Conservation (phyloP, 2,329 filamentous ascomycete genomes). For the Aureobasidium sp. region DNA sequence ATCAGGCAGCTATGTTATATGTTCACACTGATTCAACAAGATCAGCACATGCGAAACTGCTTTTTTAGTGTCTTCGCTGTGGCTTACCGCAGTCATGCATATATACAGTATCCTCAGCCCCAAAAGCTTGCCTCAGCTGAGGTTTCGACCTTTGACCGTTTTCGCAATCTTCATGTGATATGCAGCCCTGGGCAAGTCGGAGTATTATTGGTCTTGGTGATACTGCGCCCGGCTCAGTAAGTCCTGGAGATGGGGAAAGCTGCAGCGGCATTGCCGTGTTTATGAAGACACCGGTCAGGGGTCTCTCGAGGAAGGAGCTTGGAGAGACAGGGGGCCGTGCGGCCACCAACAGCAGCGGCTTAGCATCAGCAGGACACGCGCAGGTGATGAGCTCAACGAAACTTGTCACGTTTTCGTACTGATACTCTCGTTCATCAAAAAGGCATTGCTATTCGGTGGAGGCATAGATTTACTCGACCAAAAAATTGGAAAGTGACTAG, state of each 20-base stretch:
- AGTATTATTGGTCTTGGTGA: neutral
- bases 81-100: conserved; percentile 18
- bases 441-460: neutral
- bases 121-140: conserved; percentile 12
- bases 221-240: neutral
- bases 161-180: conserved; percentile 5
- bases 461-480: neutral
- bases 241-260: conserved; percentile 2
- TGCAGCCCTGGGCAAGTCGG: neutral
- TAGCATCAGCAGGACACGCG: conserved; percentile 12
- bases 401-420: neutral
- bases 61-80: conserved; percentile 1
- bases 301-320: neutral
- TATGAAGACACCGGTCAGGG: conserved; percentile 7
- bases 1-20: neutral
- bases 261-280: conserved; percentile 9
- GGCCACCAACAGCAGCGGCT: neutral
- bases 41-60: conserved; percentile 5
- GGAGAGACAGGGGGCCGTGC: conserved; percentile 10
- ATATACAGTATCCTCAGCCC: conserved; percentile 14
- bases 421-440: neutral
- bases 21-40: neutral
- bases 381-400: conserved; percentile 1
- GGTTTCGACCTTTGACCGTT: conserved; percentile 1
- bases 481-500: neutral